Evolutionary conservation across 2,329 filamentous ascomycete genomes (phyloP).

Genomic region (Bipolaris gigantea): DNA sequence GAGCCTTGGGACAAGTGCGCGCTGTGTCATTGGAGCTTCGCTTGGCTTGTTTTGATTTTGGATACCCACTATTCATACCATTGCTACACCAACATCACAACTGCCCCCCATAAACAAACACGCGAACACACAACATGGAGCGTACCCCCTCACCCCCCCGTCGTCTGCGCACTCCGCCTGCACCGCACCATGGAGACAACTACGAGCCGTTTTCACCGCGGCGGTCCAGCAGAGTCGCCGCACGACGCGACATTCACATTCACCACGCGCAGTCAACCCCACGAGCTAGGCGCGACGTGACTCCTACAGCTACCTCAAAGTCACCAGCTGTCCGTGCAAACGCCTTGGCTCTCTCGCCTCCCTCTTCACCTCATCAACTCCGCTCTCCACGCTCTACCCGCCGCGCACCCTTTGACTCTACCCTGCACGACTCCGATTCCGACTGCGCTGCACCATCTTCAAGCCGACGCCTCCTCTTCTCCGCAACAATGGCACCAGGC

Average conservation of each 20-base stretch:
- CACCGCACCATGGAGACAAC: conserved; percentile 69
- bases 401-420: conserved; percentile 26
- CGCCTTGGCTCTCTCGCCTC: conserved; percentile 52
- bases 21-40: conserved; percentile 15
- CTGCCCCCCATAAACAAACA: conserved; percentile 13
- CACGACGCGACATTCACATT: conserved; percentile 50
- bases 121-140: conserved; percentile 31
- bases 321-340: conserved; percentile 44
- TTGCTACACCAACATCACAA: conserved; percentile 19
- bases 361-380: conserved; percentile 44
- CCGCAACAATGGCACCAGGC: conserved; percentile 38
- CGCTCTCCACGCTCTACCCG: conserved; percentile 37
- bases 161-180: conserved; percentile 65
- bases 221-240: conserved; percentile 64
- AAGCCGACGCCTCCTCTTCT: conserved; percentile 27
- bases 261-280: conserved; percentile 31
- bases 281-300: conserved; percentile 32
- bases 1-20: conserved; percentile 3
- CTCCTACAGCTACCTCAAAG: conserved; percentile 34
- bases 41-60: conserved; percentile 33
- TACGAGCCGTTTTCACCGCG: conserved; percentile 75
- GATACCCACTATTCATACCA: conserved; percentile 16
- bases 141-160: conserved; percentile 64
- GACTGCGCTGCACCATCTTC: conserved; percentile 33
- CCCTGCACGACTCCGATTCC: conserved; percentile 35